These are phyloP conservation scores for Rhodotorula sp. DNA, from an alignment of 1,284 basidiomycete genomes.

Conservation along the genomic window DNA sequence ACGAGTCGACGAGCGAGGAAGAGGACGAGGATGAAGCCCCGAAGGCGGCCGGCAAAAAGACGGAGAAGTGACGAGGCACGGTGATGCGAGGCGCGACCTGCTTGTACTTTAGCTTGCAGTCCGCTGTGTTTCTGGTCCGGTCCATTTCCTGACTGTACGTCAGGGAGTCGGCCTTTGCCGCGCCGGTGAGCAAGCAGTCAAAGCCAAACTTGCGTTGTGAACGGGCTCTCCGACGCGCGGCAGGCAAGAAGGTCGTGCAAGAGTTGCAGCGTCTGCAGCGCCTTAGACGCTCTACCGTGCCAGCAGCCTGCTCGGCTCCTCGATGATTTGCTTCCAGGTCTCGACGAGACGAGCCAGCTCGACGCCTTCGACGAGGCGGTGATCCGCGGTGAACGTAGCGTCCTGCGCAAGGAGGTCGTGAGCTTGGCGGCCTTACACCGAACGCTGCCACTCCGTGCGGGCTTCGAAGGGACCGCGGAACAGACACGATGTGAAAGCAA, in stretches of 20 bases:
- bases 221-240: too few relatives aligned
- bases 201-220: too few relatives aligned
- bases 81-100: too few relatives aligned
- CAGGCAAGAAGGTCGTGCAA: too few relatives aligned
- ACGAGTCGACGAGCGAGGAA: neutral
- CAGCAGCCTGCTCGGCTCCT: conserved; percentile 59
- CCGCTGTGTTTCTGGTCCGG: too few relatives aligned
- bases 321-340: conserved; percentile 80
- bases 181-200: too few relatives aligned
- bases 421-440: too few relatives aligned
- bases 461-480: neutral
- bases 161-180: too few relatives aligned
- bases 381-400: conserved; percentile 86
- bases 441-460: too few relatives aligned
- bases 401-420: conserved; percentile 47
- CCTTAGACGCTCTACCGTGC: neutral
- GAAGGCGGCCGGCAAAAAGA: neutral
- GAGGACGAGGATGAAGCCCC: neutral
- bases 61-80: neutral
- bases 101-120: too few relatives aligned
- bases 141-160: too few relatives aligned
- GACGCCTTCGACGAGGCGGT: conserved; percentile 87
- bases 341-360: conserved; percentile 89
- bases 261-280: too few relatives aligned
- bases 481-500: neutral